phyloP scores from a whole-genome alignment of 495 filamentous ascomycete genomes.

The Podospora anserina region DNA sequence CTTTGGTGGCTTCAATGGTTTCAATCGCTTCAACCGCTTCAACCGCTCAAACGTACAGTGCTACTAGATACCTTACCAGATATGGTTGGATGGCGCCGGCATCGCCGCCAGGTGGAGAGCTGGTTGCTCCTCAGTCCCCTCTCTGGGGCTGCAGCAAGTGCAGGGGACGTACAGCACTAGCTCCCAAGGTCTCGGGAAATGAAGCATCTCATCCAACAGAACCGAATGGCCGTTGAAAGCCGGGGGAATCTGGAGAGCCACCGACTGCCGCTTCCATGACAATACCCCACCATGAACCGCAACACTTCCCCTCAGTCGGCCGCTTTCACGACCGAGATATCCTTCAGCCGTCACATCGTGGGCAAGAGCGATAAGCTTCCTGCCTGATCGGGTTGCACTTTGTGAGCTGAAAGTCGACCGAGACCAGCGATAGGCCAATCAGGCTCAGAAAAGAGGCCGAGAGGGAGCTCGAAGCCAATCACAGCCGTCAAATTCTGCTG shows the following conservation, averaged over 20 bases:
- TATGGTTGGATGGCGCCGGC: neutral
- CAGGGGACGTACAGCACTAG: neutral
- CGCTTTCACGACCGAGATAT: conserved; percentile 9
- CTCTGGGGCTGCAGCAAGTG: neutral
- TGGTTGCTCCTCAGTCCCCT: neutral
- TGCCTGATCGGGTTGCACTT: conserved; percentile 17
- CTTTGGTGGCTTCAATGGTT: neutral
- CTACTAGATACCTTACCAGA: neutral
- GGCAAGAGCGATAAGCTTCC: conserved; percentile 8
- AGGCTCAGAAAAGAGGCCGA: conserved; percentile 1
- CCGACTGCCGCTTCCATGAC: neutral
- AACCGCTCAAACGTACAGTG: too few species aligned
- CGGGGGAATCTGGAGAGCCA: conserved; percentile 7
- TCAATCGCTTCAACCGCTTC: too few species aligned
- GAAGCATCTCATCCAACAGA: neutral
- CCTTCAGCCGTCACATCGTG: conserved; percentile 6
- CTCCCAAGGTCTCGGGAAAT: conserved; percentile 1
- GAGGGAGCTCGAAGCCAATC: conserved; percentile 12
- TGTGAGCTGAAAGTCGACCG: conserved; percentile 18
- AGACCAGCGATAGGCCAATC: conserved; percentile 13
- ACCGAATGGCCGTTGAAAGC: conserved; percentile 3
- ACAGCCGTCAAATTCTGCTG: neutral
- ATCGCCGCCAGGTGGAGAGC: conserved; percentile 13
- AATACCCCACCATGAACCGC: neutral
- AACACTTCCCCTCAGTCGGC: neutral